Conservation (phyloP, 768 basidiomycete species). For the Auriculariales sp. region DNA sequence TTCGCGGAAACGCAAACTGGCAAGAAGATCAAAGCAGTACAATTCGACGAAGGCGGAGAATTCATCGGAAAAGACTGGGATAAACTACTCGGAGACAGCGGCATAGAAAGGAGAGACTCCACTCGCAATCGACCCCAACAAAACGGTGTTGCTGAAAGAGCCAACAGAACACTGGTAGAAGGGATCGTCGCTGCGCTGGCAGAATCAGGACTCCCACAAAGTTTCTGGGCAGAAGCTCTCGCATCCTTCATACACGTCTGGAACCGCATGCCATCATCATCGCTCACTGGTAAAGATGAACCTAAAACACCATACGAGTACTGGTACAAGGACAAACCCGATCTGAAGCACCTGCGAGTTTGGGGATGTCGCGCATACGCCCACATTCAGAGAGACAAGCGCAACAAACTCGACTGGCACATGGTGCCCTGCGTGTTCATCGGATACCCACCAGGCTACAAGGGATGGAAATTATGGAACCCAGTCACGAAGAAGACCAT, state of each 20-base stretch:
- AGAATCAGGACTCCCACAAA: too few species aligned
- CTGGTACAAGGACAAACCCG: slow-evolving; percentile 10
- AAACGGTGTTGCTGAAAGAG: too few species aligned
- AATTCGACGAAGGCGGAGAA: slow-evolving; percentile 18
- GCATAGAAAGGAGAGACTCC: too few species aligned
- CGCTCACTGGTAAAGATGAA: background rate
- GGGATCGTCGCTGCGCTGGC: too few species aligned
- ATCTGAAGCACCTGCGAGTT: slow-evolving; percentile 12
- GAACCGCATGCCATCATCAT: slow-evolving; percentile 7
- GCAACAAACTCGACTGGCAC: slow-evolving; percentile 10
- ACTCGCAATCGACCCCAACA: too few species aligned
- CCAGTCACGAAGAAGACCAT: slow-evolving; percentile 15
- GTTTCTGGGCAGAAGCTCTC: too few species aligned
- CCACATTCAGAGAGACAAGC: slow-evolving; percentile 9
- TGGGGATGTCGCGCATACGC: slow-evolving; percentile 15
- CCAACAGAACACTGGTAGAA: too few species aligned
- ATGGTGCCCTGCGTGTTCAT: slow-evolving; percentile 13
- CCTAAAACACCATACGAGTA: slow-evolving; percentile 10
- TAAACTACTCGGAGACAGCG: too few species aligned
- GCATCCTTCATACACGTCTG: slow-evolving; percentile 7
- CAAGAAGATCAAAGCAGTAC: slow-evolving; percentile 12
- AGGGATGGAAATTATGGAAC: slow-evolving; percentile 21
- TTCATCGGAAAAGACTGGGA: too few species aligned
- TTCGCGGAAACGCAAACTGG: slow-evolving; percentile 18
- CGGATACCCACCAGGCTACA: slow-evolving; percentile 12